Evolutionary conservation across 2,329 filamentous ascomycete genomes (phyloP).

Genomic region (Epichloe scottii): DNA sequence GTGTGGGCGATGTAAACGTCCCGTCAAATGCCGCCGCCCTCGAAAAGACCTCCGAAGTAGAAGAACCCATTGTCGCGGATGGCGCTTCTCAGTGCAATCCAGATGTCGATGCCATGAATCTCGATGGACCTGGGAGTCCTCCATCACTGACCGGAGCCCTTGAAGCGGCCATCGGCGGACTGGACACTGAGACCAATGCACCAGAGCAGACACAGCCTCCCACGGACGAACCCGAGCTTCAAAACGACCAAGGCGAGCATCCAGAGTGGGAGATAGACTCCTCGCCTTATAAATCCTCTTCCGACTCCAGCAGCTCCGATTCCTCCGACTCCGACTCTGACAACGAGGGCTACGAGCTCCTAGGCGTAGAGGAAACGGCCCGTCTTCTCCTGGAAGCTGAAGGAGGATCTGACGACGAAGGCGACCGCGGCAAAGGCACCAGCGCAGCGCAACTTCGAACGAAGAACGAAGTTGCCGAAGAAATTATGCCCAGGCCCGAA

Average conservation of each 20-base stretch:
- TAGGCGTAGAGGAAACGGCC: conserved; percentile 73
- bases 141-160: conserved; percentile 29
- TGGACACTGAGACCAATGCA: conserved; percentile 12
- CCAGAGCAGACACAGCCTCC: conserved; percentile 5
- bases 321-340: conserved; percentile 44
- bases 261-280: conserved; percentile 81
- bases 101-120: conserved; percentile 21
- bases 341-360: conserved; percentile 54
- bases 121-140: conserved; percentile 24
- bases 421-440: conserved; percentile 32
- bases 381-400: conserved; percentile 77
- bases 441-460: conserved; percentile 49
- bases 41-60: background rate
- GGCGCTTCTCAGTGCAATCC: background rate
- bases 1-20: conserved; percentile 10
- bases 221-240: conserved; percentile 12
- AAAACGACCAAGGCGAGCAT: conserved; percentile 28
- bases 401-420: conserved; percentile 67
- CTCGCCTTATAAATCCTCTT: conserved; percentile 60
- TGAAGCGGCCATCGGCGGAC: conserved; percentile 30
- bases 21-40: background rate
- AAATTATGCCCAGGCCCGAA: conserved; percentile 59
- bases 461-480: conserved; percentile 64
- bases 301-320: conserved; percentile 45
- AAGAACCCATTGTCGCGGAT: background rate